phyloP scores from a whole-genome alignment of 176 grass and related monocot genomes.

The Alopecurus myosuroides region DNA sequence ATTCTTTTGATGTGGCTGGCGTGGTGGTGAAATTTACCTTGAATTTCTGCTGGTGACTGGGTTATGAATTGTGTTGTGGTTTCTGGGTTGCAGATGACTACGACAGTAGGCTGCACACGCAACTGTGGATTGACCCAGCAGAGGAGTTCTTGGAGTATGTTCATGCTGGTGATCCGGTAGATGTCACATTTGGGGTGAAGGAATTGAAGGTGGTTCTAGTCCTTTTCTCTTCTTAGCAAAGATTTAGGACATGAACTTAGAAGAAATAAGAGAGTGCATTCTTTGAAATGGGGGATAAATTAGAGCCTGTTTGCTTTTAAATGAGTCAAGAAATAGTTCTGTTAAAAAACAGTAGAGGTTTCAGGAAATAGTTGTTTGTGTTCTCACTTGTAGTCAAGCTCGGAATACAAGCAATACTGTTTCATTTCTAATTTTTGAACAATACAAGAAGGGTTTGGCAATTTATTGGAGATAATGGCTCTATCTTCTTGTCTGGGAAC shows the following conservation, averaged over 20 bases:
- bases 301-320: background rate
- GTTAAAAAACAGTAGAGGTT: background rate
- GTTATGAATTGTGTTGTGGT: slow-evolving; percentile 20
- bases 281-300: background rate
- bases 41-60: background rate
- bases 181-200: slow-evolving; percentile 90
- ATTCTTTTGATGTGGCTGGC: background rate
- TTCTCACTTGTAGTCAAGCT: background rate
- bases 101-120: slow-evolving; percentile 83
- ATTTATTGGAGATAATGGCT: background rate
- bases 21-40: background rate
- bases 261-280: background rate
- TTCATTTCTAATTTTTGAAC: background rate
- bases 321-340: background rate
- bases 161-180: slow-evolving; percentile 72
- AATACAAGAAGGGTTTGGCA: slow-evolving; percentile 1
- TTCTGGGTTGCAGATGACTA: slow-evolving; percentile 53
- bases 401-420: background rate
- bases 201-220: slow-evolving; percentile 67
- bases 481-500: background rate
- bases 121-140: slow-evolving; percentile 84
- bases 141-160: slow-evolving; percentile 90
- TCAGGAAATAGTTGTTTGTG: background rate
- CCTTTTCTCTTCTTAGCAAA: background rate
- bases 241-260: background rate